Evolutionary conservation across 2,329 filamentous ascomycete genomes (phyloP).

Genomic region (Fusarium secorum): DNA sequence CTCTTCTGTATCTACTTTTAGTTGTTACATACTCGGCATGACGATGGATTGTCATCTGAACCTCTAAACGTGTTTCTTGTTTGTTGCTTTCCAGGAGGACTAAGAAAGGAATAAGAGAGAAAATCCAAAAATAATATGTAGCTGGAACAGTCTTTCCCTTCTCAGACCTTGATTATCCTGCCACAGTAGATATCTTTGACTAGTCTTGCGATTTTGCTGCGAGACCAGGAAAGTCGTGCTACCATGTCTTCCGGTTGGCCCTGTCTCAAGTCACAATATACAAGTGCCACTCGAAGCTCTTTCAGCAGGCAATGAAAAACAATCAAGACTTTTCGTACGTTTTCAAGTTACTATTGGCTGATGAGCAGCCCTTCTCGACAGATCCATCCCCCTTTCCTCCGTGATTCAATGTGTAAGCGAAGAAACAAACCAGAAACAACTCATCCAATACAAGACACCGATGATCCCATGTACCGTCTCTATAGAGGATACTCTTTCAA

Average conservation of each 20-base stretch:
- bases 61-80: not conserved
- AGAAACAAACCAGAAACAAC: not conserved
- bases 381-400: not conserved
- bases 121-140: not conserved
- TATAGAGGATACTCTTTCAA: constrained; percentile 16
- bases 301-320: not conserved
- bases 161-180: not conserved
- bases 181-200: not conserved
- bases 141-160: not conserved
- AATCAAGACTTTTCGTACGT: constrained; percentile 25
- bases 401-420: not conserved
- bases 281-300: not conserved
- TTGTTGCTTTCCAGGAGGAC: not conserved
- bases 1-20: too few relatives aligned
- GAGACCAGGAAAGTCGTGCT: not conserved
- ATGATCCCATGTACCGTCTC: constrained; percentile 12
- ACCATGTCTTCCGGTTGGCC: not conserved
- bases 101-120: not conserved
- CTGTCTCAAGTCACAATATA: not conserved
- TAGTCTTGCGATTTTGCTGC: not conserved
- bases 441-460: constrained; percentile 4
- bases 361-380: not conserved
- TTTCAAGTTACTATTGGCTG: constrained; percentile 19
- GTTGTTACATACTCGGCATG: not conserved
- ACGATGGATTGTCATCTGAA: not conserved